These are phyloP conservation scores for Epichloe baconii DNA, from an alignment of 2,329 filamentous ascomycete genomes.

Conservation along the genomic window DNA sequence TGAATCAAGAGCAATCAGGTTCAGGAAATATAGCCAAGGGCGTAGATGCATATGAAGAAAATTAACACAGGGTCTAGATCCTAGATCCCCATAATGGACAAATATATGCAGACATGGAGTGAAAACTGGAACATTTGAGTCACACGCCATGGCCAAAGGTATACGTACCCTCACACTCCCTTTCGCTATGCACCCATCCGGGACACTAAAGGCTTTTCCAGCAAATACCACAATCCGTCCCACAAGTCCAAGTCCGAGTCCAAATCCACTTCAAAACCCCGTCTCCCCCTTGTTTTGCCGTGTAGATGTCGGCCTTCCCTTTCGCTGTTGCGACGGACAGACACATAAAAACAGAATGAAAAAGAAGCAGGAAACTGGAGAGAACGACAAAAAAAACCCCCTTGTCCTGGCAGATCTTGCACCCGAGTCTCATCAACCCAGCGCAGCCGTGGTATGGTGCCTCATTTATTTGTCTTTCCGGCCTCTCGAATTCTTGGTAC, in stretches of 20 bases:
- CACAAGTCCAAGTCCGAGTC: conserved; percentile 9
- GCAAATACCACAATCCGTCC: conserved; percentile 20
- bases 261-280: conserved; percentile 5
- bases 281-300: not conserved
- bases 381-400: conserved; percentile 2
- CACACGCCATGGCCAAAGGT: conserved; percentile 24
- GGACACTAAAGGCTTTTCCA: conserved; percentile 28
- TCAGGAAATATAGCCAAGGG: not conserved
- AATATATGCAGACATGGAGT: conserved; percentile 11
- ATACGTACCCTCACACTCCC: conserved; percentile 26
- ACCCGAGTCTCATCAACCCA: conserved; percentile 20
- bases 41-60: not conserved
- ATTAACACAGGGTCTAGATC: not conserved
- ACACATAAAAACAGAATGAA: not conserved
- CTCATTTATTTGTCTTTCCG: conserved; percentile 29
- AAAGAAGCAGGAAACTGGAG: not conserved
- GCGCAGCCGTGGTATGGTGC: conserved; percentile 23
- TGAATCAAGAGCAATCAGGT: not conserved
- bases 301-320: conserved; percentile 11
- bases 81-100: not conserved
- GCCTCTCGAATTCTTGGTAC: conserved; percentile 17
- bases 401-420: conserved; percentile 18
- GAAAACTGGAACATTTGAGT: conserved; percentile 17
- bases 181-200: conserved; percentile 30
- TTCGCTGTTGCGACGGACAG: conserved; percentile 17